Conservation (phyloP, 2,329 filamentous ascomycete genomes). For the Falciphora oryzae region DNA sequence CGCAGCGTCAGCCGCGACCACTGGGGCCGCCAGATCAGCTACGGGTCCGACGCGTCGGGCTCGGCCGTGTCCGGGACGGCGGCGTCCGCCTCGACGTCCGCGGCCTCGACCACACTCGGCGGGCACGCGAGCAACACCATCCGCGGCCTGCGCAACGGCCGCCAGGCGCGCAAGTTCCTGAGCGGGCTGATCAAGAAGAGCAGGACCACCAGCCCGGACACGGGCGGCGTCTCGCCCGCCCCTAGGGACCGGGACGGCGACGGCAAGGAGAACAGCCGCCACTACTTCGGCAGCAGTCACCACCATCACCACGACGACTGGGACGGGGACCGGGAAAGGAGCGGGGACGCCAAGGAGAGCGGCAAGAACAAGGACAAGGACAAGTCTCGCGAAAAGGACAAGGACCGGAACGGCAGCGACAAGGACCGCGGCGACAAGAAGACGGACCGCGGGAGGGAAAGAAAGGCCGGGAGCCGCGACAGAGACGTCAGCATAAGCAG, state of each 20-base stretch:
- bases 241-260: background rate
- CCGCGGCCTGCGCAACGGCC: constrained; percentile 30
- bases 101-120: background rate
- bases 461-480: background rate
- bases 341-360: constrained; percentile 18
- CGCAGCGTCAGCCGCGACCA: constrained; percentile 18
- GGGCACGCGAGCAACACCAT: constrained; percentile 25
- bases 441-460: constrained; percentile 3
- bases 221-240: constrained; percentile 6
- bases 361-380: constrained; percentile 16
- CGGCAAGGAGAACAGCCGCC: constrained; percentile 15
- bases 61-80: background rate
- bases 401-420: constrained; percentile 5
- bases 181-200: constrained; percentile 33
- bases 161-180: constrained; percentile 35
- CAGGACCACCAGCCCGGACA: constrained; percentile 23
- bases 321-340: constrained; percentile 5
- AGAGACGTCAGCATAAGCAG: constrained; percentile 9
- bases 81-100: background rate
- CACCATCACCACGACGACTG: constrained; percentile 11
- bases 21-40: constrained; percentile 24
- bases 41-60: constrained; percentile 24
- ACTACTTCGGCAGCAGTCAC: constrained; percentile 14
- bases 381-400: constrained; percentile 14
- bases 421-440: background rate